Percentiles rank a stretch among this genome's conserved stretches.
Evolutionary conservation across 2,329 filamentous ascomycete genomes (phyloP).

Genomic region (Penicillium sp.): DNA sequence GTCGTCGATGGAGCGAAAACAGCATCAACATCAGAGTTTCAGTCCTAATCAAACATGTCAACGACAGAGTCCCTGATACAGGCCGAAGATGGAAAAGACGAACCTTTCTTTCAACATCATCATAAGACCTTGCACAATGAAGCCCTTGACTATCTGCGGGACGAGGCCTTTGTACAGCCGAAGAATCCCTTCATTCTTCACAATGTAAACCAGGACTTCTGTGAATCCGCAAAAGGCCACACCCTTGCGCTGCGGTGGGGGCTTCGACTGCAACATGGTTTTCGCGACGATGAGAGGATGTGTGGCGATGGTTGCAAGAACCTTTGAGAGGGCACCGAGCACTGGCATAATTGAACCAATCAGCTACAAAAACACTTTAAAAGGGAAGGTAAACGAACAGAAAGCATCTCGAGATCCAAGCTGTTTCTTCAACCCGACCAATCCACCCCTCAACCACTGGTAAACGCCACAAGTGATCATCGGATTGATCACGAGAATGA

Average conservation of each 20-base stretch:
- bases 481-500: conserved; percentile 23
- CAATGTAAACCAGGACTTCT: conserved; percentile 12
- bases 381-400: neutral
- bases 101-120: conserved; percentile 20
- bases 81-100: neutral
- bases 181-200: conserved; percentile 10
- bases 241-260: conserved; percentile 1
- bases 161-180: conserved; percentile 15
- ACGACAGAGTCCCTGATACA: neutral
- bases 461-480: conserved; percentile 21
- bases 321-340: conserved; percentile 13
- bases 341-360: neutral
- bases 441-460: conserved; percentile 7
- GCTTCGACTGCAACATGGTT: conserved; percentile 16
- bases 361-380: neutral
- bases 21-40: neutral
- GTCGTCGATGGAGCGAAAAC: neutral
- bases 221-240: conserved; percentile 13
- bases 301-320: conserved; percentile 14
- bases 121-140: conserved; percentile 16
- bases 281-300: conserved; percentile 18
- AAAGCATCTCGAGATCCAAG: conserved; percentile 14
- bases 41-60: neutral
- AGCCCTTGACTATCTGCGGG: conserved; percentile 16
- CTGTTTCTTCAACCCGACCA: conserved; percentile 2